Percentiles rank a stretch among this genome's conserved stretches.
Evolutionary conservation across 2,329 filamentous ascomycete genomes (phyloP).

Genomic region (Nemania diffusa): DNA sequence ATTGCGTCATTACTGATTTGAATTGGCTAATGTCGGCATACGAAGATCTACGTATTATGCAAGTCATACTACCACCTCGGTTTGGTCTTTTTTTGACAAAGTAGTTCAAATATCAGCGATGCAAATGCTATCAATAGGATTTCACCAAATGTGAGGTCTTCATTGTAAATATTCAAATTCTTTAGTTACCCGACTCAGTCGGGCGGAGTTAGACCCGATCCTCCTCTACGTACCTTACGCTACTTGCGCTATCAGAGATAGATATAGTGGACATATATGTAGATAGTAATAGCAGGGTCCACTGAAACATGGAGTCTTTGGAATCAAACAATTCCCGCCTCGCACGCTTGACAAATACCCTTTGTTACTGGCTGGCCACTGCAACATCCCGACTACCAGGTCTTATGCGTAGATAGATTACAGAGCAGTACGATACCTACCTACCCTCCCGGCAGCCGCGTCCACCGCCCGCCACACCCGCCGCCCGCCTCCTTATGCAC

Average conservation of each 20-base stretch:
- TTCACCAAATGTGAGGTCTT: too few relatives aligned
- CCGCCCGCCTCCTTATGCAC: neutral
- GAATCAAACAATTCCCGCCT: conserved; percentile 16
- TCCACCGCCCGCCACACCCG: neutral
- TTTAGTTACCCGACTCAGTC: neutral
- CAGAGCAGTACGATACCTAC: too few relatives aligned
- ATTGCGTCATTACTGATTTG: conserved; percentile 30
- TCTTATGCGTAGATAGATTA: neutral
- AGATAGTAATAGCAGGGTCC: neutral
- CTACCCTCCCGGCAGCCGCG: neutral
- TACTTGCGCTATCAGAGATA: neutral
- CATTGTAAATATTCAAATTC: too few relatives aligned
- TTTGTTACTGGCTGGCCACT: conserved; percentile 21
- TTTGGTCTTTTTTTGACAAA: neutral
- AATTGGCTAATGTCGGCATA: conserved; percentile 22
- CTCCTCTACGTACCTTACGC: neutral
- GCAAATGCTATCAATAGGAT: too few relatives aligned
- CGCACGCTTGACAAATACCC: conserved; percentile 26
- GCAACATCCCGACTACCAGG: conserved; percentile 13
- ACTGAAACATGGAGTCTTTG: conserved; percentile 27
- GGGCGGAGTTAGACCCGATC: neutral
- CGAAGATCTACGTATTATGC: neutral
- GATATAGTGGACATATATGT: neutral
- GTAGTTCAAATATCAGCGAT: neutral
- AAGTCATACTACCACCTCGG: neutral